A percentile compares a stretch with the other conserved stretches of the same genome.
Conservation (phyloP, 192 early-diverging fungal species). For the Jimgerdemannia lactiflua region DNA sequence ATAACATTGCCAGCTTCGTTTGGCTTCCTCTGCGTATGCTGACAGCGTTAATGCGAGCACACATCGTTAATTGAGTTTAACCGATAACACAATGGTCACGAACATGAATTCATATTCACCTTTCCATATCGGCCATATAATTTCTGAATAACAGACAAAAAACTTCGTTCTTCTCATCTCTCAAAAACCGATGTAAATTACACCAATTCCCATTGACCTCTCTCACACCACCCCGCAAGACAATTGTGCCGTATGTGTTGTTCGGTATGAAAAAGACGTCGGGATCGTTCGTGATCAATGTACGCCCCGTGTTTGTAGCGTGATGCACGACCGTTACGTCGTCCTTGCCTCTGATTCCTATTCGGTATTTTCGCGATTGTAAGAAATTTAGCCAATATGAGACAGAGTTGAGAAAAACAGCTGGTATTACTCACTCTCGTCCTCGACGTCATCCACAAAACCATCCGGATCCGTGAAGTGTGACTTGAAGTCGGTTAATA, state of each 20-base stretch:
- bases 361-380: not conserved
- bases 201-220: not conserved
- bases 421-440: not conserved
- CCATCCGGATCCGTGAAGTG: not conserved
- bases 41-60: too few species aligned
- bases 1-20: too few species aligned
- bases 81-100: too few species aligned
- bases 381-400: not conserved
- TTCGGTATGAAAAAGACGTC: not conserved
- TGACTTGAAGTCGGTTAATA: not conserved
- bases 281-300: not conserved
- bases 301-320: not conserved
- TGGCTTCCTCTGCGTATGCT: too few species aligned
- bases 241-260: not conserved
- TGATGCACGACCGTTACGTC: not conserved
- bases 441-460: not conserved
- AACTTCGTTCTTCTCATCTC: not conserved
- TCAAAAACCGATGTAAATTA: not conserved
- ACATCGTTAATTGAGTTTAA: too few species aligned
- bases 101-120: not conserved
- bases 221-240: not conserved
- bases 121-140: not conserved
- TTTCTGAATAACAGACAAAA: not conserved
- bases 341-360: not conserved
- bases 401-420: not conserved